phyloP scores from a whole-genome alignment of 2,329 filamentous ascomycete species.

The Pseudocercospora fijiensis region DNA sequence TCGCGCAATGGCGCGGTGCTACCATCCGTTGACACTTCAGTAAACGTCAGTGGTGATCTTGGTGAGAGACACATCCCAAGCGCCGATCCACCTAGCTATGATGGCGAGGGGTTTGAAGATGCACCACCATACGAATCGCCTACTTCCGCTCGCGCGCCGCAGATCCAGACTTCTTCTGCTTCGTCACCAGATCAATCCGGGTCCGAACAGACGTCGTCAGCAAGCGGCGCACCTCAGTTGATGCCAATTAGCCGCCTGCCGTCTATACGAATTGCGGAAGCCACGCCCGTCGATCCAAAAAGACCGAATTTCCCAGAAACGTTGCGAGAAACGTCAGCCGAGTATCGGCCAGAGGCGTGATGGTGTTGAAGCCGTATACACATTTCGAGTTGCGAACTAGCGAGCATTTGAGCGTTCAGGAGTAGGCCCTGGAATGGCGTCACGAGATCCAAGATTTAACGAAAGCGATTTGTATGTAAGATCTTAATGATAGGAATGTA shows the following conservation, averaged over 20 bases:
- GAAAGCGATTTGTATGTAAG: conserved; percentile 14
- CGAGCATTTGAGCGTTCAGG: conserved; percentile 2
- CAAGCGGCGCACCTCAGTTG: conserved; percentile 34
- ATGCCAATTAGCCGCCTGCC: conserved; percentile 45
- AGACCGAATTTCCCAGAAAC: conserved; percentile 17
- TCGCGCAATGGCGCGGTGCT: conserved; percentile 23
- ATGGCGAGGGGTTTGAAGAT: conserved; percentile 43
- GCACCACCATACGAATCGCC: conserved; percentile 52
- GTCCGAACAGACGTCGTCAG: conserved; percentile 6
- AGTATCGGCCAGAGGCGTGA: conserved; percentile 15
- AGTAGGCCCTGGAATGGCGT: conserved; percentile 1
- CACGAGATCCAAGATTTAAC: conserved; percentile 23
- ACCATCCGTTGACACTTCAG: conserved; percentile 33
- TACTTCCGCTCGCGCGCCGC: conserved; percentile 25
- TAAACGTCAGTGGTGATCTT: conserved; percentile 28
- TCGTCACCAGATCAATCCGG: conserved; percentile 4
- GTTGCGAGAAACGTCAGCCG: conserved; percentile 16
- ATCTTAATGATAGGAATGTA: conserved; percentile 4
- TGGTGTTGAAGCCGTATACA: not conserved
- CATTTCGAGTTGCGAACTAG: not conserved
- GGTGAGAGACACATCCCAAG: conserved; percentile 34
- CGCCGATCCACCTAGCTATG: conserved; percentile 39
- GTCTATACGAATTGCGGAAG: conserved; percentile 47
- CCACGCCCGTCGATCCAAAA: conserved; percentile 34
- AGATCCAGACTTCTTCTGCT: conserved; percentile 16